phyloP scores from a whole-genome alignment of 805 yeast genomes.

The Hagleromyces aurorensis region DNA sequence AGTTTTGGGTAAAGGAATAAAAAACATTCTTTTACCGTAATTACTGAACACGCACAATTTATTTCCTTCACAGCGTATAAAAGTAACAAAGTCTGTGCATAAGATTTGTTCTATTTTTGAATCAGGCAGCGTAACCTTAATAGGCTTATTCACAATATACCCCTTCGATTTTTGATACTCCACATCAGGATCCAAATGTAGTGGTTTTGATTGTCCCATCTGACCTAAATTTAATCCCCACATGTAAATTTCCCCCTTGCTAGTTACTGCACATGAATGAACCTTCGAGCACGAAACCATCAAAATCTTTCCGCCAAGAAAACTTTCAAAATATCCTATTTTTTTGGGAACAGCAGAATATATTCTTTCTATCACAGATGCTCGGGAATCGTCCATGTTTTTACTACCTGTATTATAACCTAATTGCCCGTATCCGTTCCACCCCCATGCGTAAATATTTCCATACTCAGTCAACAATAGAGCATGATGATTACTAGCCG shows the following conservation, averaged over 20 bases:
- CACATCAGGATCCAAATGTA: constrained; percentile 38
- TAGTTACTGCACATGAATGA: constrained; percentile 54
- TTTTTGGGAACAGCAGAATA: constrained; percentile 22
- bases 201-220: constrained; percentile 42
- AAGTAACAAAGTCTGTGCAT: constrained; percentile 63
- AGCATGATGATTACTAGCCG: constrained; percentile 60
- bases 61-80: constrained; percentile 48
- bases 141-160: constrained; percentile 15
- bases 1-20: constrained; percentile 30
- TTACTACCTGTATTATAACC: constrained; percentile 40
- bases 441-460: constrained; percentile 73
- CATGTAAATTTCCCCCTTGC: constrained; percentile 39
- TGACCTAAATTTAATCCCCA: constrained; percentile 87
- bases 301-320: constrained; percentile 22
- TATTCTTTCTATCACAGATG: constrained; percentile 17
- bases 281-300: constrained; percentile 58
- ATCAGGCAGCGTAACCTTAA: constrained; percentile 15
- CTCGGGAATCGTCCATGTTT: constrained; percentile 24
- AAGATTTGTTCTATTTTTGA: constrained; percentile 42
- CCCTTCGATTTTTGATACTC: constrained; percentile 40
- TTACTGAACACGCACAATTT: constrained; percentile 57
- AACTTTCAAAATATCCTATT: constrained; percentile 14
- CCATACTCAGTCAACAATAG: constrained; percentile 46
- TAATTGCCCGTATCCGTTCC: constrained; percentile 57
- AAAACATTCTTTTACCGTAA: constrained; percentile 49